These are phyloP conservation scores for Pyrus hybrid DNA, from an alignment of 331 rosid species.

Conservation along the genomic window DNA sequence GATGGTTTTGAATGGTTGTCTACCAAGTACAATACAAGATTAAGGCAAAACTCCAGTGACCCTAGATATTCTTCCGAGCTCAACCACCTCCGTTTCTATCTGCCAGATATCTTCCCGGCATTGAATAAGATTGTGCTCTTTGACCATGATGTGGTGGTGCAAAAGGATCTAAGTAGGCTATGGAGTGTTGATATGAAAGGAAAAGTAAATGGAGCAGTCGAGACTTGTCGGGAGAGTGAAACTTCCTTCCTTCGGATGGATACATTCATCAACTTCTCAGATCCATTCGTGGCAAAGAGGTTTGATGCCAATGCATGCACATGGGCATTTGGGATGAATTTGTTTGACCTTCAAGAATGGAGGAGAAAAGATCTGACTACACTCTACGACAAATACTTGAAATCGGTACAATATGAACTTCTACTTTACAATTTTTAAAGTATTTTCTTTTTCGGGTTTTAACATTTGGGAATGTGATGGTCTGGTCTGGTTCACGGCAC, in stretches of 20 bases:
- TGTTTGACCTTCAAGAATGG: conserved; percentile 82
- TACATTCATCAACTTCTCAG: conserved; percentile 74
- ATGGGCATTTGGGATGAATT: conserved; percentile 97
- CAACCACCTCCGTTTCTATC: conserved; percentile 87
- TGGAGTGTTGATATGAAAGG: conserved; percentile 69
- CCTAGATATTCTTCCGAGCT: conserved; percentile 79
- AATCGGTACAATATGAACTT: conserved; percentile 40
- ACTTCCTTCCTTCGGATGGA: conserved; percentile 54
- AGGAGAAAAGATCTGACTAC: conserved; percentile 60
- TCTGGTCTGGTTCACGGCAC: neutral
- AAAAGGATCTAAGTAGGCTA: conserved; percentile 60
- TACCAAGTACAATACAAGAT: conserved; percentile 29
- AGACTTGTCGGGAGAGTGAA: conserved; percentile 58
- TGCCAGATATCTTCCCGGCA: conserved; percentile 71
- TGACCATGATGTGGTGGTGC: conserved; percentile 96
- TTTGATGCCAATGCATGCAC: conserved; percentile 75
- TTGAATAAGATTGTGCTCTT: conserved; percentile 65
- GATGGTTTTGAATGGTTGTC: conserved; percentile 63
- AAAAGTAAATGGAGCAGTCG: conserved; percentile 73
- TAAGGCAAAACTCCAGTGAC: conserved; percentile 41
- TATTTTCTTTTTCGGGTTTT: neutral
- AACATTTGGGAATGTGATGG: neutral
- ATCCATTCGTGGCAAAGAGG: conserved; percentile 56
- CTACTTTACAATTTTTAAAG: neutral
- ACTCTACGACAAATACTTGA: conserved; percentile 58